Evolutionary conservation across 257 asterid genomes (phyloP), one percentile per base, ranked within the genome.

Genomic region (Buddleja alternifolia): DNA sequence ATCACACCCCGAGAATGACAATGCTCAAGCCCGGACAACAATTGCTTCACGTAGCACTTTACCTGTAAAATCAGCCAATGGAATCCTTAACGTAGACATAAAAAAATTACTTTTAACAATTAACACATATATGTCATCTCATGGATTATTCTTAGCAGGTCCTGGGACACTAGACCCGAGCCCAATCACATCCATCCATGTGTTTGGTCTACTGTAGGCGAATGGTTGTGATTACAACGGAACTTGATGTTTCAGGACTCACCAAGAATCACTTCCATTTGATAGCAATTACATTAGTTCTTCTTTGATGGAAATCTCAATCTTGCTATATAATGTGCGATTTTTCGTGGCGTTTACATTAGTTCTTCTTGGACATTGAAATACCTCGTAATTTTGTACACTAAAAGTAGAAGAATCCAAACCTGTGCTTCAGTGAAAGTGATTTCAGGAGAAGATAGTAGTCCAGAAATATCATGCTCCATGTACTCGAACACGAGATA

Each of bases 401-500:
- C 46, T 17, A 5, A 47, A 53, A 53, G 40, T 29, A 11, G 41
- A 72, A 54, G 10, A 23, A 16, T 40, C 29, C 72, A 54, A 80
- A 94, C 99, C 99, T 94, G 99, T 36, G 96, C 79, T 82, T 91
- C 90, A 17, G 87, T 83, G 78, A 94, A 94, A 48, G 85, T 84
- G 52, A 87, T 78, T 29, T 91, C 97, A 2, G 96, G 90, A 45
- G 88, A 72, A 64, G 97, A 87, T 63, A 92, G 66, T 41, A 94
- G 86, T 34, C 99, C 99, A 1, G 98, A 72, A 64, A 94, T 77
- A 79, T 94, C 99, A 57, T 94, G 98, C 75, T 94, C 99, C 99
- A 94, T 94, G 60, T 91, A 89, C 81, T 94, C 97, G 10, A 94
- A 94, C 64, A 94, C 97, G 15, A 94, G 95, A 69, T 94, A 94